A percentile compares a stretch with the other conserved stretches of the same genome.
phyloP scores from a whole-genome alignment of 164 flowering plant species.

The Amborella trichopoda region DNA sequence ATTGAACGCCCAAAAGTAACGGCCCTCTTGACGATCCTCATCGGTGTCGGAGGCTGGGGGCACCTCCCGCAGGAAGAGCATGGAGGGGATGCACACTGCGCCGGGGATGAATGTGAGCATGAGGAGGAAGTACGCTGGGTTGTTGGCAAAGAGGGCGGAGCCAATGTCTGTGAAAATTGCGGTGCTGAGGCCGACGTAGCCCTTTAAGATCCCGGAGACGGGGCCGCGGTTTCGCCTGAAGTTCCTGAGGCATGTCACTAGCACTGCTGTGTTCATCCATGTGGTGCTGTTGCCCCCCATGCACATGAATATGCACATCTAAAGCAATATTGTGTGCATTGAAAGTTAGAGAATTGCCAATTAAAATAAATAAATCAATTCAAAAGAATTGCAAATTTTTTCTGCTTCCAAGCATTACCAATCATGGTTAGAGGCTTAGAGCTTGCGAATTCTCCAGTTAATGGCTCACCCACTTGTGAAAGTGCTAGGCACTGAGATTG shows the following conservation, averaged over 20 bases:
- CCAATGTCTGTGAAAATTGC: slow-evolving; percentile 83
- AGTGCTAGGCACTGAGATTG: too few species aligned
- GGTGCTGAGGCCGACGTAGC: slow-evolving; percentile 80
- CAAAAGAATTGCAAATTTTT: too few species aligned
- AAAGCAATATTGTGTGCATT: too few species aligned
- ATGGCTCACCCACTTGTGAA: too few species aligned
- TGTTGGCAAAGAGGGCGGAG: slow-evolving; percentile 47
- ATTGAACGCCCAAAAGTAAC: slow-evolving; percentile 25
- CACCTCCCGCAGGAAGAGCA: slow-evolving; percentile 59
- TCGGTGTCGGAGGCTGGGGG: slow-evolving; percentile 20
- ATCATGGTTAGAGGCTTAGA: too few species aligned
- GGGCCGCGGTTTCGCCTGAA: slow-evolving; percentile 77
- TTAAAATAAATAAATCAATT: too few species aligned
- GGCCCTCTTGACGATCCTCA: slow-evolving; percentile 8
- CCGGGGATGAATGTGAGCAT: slow-evolving; percentile 58
- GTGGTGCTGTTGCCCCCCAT: slow-evolving; percentile 95
- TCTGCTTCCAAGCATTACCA: too few species aligned
- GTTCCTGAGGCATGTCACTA: slow-evolving; percentile 77
- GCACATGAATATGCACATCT: slow-evolving; percentile 79
- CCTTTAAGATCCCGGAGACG: slow-evolving; percentile 77
- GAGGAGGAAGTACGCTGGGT: slow-evolving; percentile 48
- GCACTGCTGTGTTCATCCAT: slow-evolving; percentile 94
- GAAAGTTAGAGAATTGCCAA: too few species aligned
- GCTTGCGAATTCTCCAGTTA: too few species aligned
- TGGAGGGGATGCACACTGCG: slow-evolving; percentile 47